A percentile compares a stretch with the other conserved stretches of the same genome.
phyloP scores from a whole-genome alignment of 768 basidiomycete genomes.

The Coprinopsis marcescibilis region DNA sequence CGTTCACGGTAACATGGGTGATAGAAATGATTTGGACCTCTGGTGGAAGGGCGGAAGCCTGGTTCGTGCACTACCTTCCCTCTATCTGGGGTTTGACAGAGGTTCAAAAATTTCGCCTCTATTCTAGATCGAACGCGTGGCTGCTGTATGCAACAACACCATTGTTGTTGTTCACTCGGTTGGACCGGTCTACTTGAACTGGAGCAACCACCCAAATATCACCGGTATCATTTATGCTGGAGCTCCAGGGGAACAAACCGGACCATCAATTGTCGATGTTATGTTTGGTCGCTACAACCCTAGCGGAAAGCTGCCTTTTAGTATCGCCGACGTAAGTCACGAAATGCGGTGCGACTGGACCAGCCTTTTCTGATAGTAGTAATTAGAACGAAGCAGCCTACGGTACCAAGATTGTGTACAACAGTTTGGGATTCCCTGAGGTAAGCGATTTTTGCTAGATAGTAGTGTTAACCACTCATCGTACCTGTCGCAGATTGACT shows the following conservation, averaged over 20 bases:
- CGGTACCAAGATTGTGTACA: constrained; percentile 38
- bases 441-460: constrained; percentile 20
- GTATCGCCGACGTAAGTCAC: constrained; percentile 56
- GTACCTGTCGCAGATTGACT: constrained; percentile 42
- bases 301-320: constrained; percentile 63
- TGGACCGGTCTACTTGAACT: constrained; percentile 67
- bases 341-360: too few relatives aligned
- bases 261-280: constrained; percentile 71
- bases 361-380: neutral
- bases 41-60: constrained; percentile 54
- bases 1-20: constrained; percentile 59
- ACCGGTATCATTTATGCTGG: constrained; percentile 57
- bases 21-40: constrained; percentile 51
- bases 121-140: constrained; percentile 47
- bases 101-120: constrained; percentile 21
- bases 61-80: constrained; percentile 14
- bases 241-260: constrained; percentile 67
- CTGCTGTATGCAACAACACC: constrained; percentile 66
- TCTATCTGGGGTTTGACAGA: neutral
- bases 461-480: constrained; percentile 7
- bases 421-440: constrained; percentile 34
- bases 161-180: constrained; percentile 78
- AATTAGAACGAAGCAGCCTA: constrained; percentile 33
- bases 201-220: constrained; percentile 73
- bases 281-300: constrained; percentile 77